These are phyloP conservation scores for Penicillium expansum DNA, from an alignment of 2,329 filamentous ascomycete species.

Conservation along the genomic window DNA sequence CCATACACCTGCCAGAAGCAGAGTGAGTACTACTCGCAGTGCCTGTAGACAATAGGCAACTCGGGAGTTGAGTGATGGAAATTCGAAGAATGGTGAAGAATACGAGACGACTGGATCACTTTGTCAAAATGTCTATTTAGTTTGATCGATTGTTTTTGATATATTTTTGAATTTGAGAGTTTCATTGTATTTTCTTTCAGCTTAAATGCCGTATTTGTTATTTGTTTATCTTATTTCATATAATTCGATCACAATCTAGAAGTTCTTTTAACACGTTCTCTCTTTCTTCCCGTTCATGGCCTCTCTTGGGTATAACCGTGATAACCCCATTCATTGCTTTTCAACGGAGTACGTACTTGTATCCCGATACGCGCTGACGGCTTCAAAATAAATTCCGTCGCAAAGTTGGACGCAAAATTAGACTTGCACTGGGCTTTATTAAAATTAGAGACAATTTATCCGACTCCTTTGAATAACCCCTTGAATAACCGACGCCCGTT, in stretches of 20 bases:
- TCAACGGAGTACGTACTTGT: background rate
- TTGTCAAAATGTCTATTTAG: background rate
- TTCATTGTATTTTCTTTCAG: background rate
- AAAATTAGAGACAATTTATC: background rate
- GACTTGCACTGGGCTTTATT: no score
- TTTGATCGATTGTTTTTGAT: background rate
- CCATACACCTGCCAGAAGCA: conserved; percentile 34
- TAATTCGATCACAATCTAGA: background rate
- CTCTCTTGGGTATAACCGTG: background rate
- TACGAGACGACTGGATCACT: background rate
- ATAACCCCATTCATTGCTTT: background rate
- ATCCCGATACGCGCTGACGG: background rate
- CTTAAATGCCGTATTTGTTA: background rate
- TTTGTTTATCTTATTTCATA: background rate
- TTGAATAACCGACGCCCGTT: background rate
- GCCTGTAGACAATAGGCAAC: conserved; percentile 22
- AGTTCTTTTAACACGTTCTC: background rate
- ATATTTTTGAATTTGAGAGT: background rate
- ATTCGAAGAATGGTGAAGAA: background rate
- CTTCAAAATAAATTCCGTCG: background rate
- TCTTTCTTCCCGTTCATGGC: background rate
- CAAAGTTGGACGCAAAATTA: background rate
- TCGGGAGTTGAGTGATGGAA: no score
- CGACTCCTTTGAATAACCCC: background rate
- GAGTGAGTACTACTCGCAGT: conserved; percentile 42